These are phyloP conservation scores for Paspalum vaginatum DNA, from an alignment of 176 grass and related monocot species.

Conservation along the genomic window DNA sequence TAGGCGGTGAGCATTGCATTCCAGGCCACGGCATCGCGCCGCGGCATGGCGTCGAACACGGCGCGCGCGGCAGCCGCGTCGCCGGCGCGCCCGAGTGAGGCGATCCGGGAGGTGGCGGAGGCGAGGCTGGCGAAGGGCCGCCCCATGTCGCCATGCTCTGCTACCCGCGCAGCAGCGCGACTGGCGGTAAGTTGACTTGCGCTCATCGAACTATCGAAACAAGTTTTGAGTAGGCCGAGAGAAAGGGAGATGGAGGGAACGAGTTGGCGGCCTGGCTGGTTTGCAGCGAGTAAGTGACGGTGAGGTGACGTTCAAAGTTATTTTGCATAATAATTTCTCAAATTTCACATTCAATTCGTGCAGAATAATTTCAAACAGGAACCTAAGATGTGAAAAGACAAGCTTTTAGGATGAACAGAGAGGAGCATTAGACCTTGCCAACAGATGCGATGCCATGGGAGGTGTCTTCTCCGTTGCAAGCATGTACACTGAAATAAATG, in stretches of 20 bases:
- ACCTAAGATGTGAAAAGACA: neutral
- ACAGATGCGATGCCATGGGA: neutral
- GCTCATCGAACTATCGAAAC: constrained; percentile 30
- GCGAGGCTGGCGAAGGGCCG: constrained; percentile 32
- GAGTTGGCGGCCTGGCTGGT: neutral
- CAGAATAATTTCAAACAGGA: neutral
- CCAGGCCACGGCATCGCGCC: constrained; percentile 60
- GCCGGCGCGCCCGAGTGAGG: constrained; percentile 43
- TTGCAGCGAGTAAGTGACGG: neutral
- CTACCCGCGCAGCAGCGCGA: constrained; percentile 35
- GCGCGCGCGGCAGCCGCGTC: constrained; percentile 43
- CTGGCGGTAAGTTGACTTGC: neutral
- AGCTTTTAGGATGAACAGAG: neutral
- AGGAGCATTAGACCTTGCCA: neutral
- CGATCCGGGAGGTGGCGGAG: constrained; percentile 58
- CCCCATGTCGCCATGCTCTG: constrained; percentile 14
- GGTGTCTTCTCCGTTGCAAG: neutral
- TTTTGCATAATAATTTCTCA: neutral
- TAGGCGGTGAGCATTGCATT: constrained; percentile 82
- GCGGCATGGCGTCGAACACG: constrained; percentile 67
- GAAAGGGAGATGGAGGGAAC: neutral
- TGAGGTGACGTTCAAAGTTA: neutral
- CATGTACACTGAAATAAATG: neutral
- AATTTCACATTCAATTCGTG: neutral
- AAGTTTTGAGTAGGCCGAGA: neutral